Evolutionary conservation across 2,329 filamentous ascomycete genomes (phyloP), one percentile per base, ranked within the genome.

Genomic region (Karstenula rhodostoma): DNA sequence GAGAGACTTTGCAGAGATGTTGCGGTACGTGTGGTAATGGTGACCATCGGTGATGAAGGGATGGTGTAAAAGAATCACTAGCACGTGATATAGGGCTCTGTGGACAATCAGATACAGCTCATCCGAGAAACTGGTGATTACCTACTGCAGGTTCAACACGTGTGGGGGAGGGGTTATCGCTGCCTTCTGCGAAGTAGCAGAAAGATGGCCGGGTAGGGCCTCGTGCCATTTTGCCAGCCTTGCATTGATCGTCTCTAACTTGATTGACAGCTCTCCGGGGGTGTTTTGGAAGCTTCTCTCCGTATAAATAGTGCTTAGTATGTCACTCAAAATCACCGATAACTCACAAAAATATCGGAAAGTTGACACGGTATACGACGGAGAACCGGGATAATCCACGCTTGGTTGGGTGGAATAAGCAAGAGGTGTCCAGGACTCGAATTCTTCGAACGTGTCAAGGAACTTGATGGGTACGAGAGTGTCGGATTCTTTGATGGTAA

Each of bases 61-160:
- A 7, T 82, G 83, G 61, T 86, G 84, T 0, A 87, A 75, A 0
- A 87, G 79, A 6, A 87, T 86, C 1, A 82, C 68, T 0, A 85
- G 76, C 0, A 83, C 82, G 56, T 86, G 78, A 43, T 84, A 83
- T 67, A 85, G 81, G 4, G 83, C 68, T 55, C 70, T 71, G 40
- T 29, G 3, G 7, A 1, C 35, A 23, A 44, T 47, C 13, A 33
- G 23, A 44, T 32, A 2, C 2, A 32, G 29, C 4, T 27, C 15
- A 7, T 4, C 37, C 4, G 25, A 22, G 27, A 22, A 2, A 15
- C 7, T 10, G 9, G 12, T n/a, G 8, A 12, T n/a, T 19, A 60
- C 69, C 67, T 54, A 71, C 70, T 68, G 67, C 43, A 73, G 33
- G 35, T 69, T 71, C 23, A 73, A 35, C 2, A 70, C 69, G 48